A percentile compares a stretch with the other conserved stretches of the same genome.
Evolutionary conservation across 139 green algal genomes (phyloP).

Genomic region (Bryopsis sp.): DNA sequence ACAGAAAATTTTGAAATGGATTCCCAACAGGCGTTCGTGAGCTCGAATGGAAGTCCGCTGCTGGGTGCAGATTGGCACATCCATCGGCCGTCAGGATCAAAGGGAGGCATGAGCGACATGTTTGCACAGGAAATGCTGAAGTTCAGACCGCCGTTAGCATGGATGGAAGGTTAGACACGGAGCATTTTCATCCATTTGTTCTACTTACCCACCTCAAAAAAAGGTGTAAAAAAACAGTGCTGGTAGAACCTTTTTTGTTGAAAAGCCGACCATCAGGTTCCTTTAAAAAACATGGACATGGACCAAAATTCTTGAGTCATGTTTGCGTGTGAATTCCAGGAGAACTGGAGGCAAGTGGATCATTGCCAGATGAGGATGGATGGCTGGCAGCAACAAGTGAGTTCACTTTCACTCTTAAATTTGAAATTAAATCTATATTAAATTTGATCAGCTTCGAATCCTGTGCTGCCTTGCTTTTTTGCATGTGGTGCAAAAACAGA

Average conservation of each 20-base stretch:
- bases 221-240: too few relatives aligned
- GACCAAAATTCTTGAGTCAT: too few relatives aligned
- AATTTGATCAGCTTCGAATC: background rate
- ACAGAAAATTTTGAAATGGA: too few relatives aligned
- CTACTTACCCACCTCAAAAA: background rate
- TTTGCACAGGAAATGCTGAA: conserved; percentile 17
- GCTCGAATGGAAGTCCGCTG: background rate
- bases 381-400: background rate
- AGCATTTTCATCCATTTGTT: background rate
- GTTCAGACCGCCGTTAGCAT: conserved; percentile 15
- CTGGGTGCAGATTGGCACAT: conserved; percentile 7
- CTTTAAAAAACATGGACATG: too few relatives aligned
- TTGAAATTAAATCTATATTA: background rate
- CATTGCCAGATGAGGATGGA: background rate
- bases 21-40: too few relatives aligned
- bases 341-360: too few relatives aligned
- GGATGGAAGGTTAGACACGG: too few relatives aligned
- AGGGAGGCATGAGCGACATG: background rate
- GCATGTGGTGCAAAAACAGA: background rate
- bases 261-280: too few relatives aligned
- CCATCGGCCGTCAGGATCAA: background rate
- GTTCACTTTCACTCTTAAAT: background rate
- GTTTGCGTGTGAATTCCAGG: too few relatives aligned
- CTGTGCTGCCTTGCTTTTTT: background rate
- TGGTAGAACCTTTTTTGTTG: too few relatives aligned